Evolutionary conservation across 2,329 filamentous ascomycete species (phyloP).

Genomic region (Cladobotryum protrusum): DNA sequence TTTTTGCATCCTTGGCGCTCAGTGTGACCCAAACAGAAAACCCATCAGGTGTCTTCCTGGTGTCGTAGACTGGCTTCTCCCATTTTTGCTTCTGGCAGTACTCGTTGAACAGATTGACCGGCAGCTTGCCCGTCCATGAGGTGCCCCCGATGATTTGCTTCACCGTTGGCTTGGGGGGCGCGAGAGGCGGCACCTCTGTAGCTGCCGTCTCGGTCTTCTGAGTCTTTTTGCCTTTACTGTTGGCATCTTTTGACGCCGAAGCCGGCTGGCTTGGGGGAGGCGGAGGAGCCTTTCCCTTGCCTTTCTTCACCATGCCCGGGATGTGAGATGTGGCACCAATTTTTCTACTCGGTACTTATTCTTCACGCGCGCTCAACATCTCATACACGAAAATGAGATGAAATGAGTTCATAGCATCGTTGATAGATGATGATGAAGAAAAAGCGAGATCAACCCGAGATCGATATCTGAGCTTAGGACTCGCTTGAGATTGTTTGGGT

Average conservation of each 20-base stretch:
- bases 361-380: neutral
- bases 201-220: slow-evolving; percentile 25
- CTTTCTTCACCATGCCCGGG: slow-evolving; percentile 44
- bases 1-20: slow-evolving; percentile 71
- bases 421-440: neutral
- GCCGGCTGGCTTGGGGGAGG: slow-evolving; percentile 23
- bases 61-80: slow-evolving; percentile 88
- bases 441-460: neutral
- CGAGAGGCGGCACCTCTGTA: slow-evolving; percentile 30
- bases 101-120: slow-evolving; percentile 87
- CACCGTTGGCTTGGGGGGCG: slow-evolving; percentile 54
- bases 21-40: slow-evolving; percentile 78
- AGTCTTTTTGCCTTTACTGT: slow-evolving; percentile 35
- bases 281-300: slow-evolving; percentile 43
- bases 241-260: slow-evolving; percentile 39
- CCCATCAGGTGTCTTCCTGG: slow-evolving; percentile 66
- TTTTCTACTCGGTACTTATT: neutral
- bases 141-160: slow-evolving; percentile 86
- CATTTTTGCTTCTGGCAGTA: slow-evolving; percentile 95
- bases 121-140: slow-evolving; percentile 96
- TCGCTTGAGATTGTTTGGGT: neutral
- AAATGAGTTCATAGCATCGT: neutral
- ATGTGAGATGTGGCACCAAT: neutral
- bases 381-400: neutral
- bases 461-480: neutral